phyloP scores from a whole-genome alignment of 2,329 filamentous ascomycete genomes.

The Fusarium pilosicola region DNA sequence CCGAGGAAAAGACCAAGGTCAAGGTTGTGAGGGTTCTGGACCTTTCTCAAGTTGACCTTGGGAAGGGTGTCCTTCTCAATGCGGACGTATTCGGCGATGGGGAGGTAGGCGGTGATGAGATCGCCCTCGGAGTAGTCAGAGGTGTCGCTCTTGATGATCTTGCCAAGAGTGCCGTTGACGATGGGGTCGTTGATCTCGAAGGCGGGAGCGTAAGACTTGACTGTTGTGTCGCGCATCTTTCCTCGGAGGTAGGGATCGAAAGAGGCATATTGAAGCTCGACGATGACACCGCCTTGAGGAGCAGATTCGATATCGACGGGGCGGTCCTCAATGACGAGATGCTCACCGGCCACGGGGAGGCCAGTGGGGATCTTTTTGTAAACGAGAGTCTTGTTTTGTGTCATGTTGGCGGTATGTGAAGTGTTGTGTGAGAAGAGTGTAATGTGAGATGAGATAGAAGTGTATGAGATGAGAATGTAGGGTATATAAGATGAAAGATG shows the following conservation, averaged over 20 bases:
- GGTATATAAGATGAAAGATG: neutral
- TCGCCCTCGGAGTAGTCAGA: constrained; percentile 73
- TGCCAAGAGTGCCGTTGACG: constrained; percentile 69
- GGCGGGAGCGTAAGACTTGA: constrained; percentile 66
- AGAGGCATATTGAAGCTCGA: constrained; percentile 78
- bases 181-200: constrained; percentile 73
- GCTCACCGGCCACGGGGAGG: constrained; percentile 74
- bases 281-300: constrained; percentile 71
- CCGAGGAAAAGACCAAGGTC: constrained; percentile 77
- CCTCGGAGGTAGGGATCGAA: constrained; percentile 89
- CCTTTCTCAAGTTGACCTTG: constrained; percentile 54
- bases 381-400: constrained; percentile 76
- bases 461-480: neutral
- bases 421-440: neutral
- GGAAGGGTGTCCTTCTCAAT: constrained; percentile 56
- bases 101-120: constrained; percentile 65
- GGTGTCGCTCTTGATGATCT: constrained; percentile 76
- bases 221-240: constrained; percentile 71
- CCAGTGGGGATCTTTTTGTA: constrained; percentile 76
- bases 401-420: constrained; percentile 43
- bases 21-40: constrained; percentile 76
- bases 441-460: neutral
- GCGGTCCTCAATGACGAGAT: constrained; percentile 73
- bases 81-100: constrained; percentile 75
- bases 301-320: constrained; percentile 71